Percentiles rank a stretch among this genome's conserved stretches.
Conservation (phyloP, 768 basidiomycete species). For the Kwoniella botswanensis region DNA sequence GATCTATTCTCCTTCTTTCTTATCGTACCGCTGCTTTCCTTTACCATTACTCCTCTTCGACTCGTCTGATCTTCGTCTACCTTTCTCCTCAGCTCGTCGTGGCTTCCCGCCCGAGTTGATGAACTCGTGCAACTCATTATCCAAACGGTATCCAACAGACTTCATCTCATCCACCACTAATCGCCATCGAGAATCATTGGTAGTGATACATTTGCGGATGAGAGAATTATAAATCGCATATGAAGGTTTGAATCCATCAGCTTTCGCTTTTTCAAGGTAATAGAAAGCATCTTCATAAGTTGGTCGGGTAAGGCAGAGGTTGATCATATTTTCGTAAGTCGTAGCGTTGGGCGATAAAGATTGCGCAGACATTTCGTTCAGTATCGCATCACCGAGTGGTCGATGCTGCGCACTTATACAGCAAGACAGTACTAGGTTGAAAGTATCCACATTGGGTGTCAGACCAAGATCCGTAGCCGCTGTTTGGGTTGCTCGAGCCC, state of each 20-base stretch:
- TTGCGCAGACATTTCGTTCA: conserved; percentile 67
- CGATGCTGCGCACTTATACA: conserved; percentile 68
- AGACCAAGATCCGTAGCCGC: conserved; percentile 66
- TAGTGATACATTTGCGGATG: conserved; percentile 65
- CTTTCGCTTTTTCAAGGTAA: conserved; percentile 87
- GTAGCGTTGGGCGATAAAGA: conserved; percentile 65
- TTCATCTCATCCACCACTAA: conserved; percentile 74
- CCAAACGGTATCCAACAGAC: conserved; percentile 30
- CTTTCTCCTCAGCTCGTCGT: not conserved
- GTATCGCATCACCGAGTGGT: conserved; percentile 70
- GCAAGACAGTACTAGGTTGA: conserved; percentile 71
- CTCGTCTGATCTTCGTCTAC: conserved; percentile 1
- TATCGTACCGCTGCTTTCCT: conserved; percentile 6
- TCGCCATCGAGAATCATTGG: conserved; percentile 68
- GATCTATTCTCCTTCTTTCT: conserved; percentile 56
- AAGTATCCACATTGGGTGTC: conserved; percentile 69
- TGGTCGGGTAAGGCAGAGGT: conserved; percentile 71
- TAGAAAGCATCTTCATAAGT: conserved; percentile 85
- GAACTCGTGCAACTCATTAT: conserved; percentile 24
- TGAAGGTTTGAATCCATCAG: conserved; percentile 64
- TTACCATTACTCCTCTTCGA: not conserved
- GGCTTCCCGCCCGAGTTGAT: conserved; percentile 20
- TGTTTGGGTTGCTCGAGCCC: conserved; percentile 78
- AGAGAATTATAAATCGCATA: conserved; percentile 67
- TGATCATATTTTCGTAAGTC: conserved; percentile 72